Evolutionary conservation across 352 stramenopile species (phyloP).

Genomic region (Thraustochytrium striatum): DNA sequence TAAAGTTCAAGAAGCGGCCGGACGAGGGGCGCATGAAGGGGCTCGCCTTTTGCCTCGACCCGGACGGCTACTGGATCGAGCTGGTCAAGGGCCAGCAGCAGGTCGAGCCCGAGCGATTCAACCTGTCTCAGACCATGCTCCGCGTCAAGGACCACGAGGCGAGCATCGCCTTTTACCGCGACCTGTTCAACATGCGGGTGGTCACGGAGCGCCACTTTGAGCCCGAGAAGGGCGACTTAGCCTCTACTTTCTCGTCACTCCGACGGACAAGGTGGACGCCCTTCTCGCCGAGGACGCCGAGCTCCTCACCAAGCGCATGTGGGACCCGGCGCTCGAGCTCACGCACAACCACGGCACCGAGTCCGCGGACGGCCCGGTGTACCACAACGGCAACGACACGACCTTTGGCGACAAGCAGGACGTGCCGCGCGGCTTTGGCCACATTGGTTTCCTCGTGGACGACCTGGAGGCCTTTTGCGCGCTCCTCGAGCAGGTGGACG

Average conservation of each 20-base stretch:
- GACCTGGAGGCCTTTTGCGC: conserved; percentile 1
- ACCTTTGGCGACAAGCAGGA: conserved; percentile 7
- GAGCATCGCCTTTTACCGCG: conserved; percentile 72
- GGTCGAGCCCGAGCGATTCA: conserved; percentile 57
- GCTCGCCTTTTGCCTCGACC: conserved; percentile 73
- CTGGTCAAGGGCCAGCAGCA: conserved; percentile 61
- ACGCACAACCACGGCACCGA: conserved; percentile 87
- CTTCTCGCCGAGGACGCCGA: conserved; percentile 49
- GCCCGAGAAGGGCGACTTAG: conserved; percentile 63
- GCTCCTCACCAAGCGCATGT: conserved; percentile 53
- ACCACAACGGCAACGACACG: conserved; percentile 76
- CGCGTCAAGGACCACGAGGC: conserved; percentile 74
- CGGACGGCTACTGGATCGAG: conserved; percentile 77
- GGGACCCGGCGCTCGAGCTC: conserved; percentile 66
- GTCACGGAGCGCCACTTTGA: conserved; percentile 68
- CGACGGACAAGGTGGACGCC: conserved; percentile 48
- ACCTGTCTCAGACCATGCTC: conserved; percentile 80
- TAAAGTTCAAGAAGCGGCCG: conserved; percentile 81
- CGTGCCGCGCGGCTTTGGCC: conserved; percentile 68
- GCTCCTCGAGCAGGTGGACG: conserved; percentile 51
- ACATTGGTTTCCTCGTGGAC: conserved; percentile 63
- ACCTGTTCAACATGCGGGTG: conserved; percentile 74
- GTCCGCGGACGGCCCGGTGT: conserved; percentile 65
- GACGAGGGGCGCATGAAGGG: conserved; percentile 75
- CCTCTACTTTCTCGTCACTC: conserved; percentile 75